Conservation (phyloP, 1,139 yeast genomes). For the Debaryomycetaceae sp. region DNA sequence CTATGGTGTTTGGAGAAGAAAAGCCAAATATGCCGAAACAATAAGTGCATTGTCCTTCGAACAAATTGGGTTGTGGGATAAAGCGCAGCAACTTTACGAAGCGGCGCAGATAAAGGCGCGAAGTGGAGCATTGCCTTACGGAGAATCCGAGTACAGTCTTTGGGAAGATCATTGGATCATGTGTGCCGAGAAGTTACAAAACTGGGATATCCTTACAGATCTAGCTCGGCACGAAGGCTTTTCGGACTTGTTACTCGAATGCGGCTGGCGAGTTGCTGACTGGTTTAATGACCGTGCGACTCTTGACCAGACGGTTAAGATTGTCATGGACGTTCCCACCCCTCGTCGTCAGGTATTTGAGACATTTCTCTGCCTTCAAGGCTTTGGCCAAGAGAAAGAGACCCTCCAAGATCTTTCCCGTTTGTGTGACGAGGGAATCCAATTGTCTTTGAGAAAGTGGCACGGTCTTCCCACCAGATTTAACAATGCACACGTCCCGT, state of each 20-base stretch:
- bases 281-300: slow-evolving; percentile 97
- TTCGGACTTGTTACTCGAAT: slow-evolving; percentile 83
- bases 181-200: slow-evolving; percentile 94
- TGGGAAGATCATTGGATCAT: slow-evolving; percentile 99
- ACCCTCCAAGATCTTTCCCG: slow-evolving; percentile 72
- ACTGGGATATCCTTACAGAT: slow-evolving; percentile 96
- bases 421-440: slow-evolving; percentile 93
- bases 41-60: slow-evolving; percentile 88
- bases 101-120: slow-evolving; percentile 97
- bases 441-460: slow-evolving; percentile 88
- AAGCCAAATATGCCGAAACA: slow-evolving; percentile 90
- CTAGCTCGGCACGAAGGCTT: slow-evolving; percentile 97
- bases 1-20: slow-evolving; percentile 93
- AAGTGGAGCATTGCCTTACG: slow-evolving; percentile 89
- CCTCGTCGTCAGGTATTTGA: slow-evolving; percentile 94
- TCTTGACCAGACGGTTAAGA: slow-evolving; percentile 84
- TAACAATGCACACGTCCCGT: slow-evolving; percentile 79
- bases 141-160: slow-evolving; percentile 87
- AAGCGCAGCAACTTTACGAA: slow-evolving; percentile 89
- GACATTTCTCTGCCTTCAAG: slow-evolving; percentile 85
- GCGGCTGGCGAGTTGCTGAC: slow-evolving; percentile 99
- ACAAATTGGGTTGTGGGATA: slow-evolving; percentile 91
- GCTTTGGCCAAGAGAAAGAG: slow-evolving; percentile 84
- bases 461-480: slow-evolving; percentile 73
- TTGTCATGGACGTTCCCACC: slow-evolving; percentile 97